Evolutionary conservation across 1,284 basidiomycete genomes (phyloP).

Genomic region (Trichosporon sp.): DNA sequence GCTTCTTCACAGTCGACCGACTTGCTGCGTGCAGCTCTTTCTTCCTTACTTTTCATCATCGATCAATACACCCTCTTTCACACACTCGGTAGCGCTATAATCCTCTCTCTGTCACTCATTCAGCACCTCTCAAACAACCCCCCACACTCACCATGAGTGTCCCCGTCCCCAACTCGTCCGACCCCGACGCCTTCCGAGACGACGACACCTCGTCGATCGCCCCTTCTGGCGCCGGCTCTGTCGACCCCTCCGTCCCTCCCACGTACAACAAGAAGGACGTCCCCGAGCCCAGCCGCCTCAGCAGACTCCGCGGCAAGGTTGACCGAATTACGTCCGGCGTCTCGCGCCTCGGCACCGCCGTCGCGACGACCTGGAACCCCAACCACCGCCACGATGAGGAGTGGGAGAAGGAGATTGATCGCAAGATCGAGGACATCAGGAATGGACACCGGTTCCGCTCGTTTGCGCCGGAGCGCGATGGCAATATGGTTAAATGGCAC

Average conservation of each 20-base stretch:
- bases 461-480: constrained; percentile 65
- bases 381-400: constrained; percentile 64
- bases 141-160: not conserved
- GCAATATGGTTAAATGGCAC: constrained; percentile 83
- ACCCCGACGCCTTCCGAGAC: not conserved
- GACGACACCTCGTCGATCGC: not conserved
- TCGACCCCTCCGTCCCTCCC: not conserved
- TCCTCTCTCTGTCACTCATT: not conserved
- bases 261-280: constrained; percentile 26
- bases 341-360: constrained; percentile 32
- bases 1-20: too few species aligned
- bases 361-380: constrained; percentile 46
- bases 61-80: not conserved
- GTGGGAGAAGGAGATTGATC: constrained; percentile 60
- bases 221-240: not conserved
- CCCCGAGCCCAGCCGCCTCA: constrained; percentile 10
- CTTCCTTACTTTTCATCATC: too few species aligned
- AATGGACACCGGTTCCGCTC: constrained; percentile 73
- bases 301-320: constrained; percentile 32
- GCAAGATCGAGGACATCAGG: constrained; percentile 64
- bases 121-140: not conserved
- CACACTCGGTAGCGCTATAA: not conserved
- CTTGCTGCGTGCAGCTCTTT: too few species aligned
- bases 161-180: not conserved
- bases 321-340: constrained; percentile 34